phyloP scores from a whole-genome alignment of 2,329 filamentous ascomycete species.

The Microsporum audouinii region DNA sequence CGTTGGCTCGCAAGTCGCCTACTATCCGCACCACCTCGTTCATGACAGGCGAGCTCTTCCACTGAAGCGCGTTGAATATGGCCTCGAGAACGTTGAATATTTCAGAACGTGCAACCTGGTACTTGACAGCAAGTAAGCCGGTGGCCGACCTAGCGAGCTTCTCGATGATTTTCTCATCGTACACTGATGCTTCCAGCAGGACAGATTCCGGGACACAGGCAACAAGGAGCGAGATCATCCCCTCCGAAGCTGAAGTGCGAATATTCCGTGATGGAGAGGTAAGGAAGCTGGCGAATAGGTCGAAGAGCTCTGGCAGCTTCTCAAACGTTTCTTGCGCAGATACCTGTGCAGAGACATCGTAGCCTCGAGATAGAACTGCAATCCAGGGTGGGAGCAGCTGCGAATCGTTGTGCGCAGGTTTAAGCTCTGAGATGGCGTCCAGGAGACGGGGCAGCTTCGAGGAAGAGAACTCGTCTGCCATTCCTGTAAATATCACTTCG shows the following conservation, averaged over 20 bases:
- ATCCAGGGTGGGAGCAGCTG: constrained; percentile 95
- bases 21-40: constrained; percentile 63
- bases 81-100: constrained; percentile 80
- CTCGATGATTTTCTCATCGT: constrained; percentile 79
- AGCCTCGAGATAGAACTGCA: constrained; percentile 84
- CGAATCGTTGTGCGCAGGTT: constrained; percentile 84
- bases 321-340: constrained; percentile 84
- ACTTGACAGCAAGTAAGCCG: constrained; percentile 73
- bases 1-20: constrained; percentile 76
- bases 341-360: constrained; percentile 83
- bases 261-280: constrained; percentile 86
- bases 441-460: constrained; percentile 80
- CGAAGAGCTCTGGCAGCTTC: constrained; percentile 76
- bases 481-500: constrained; percentile 87
- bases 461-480: constrained; percentile 77
- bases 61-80: constrained; percentile 76
- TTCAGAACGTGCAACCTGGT: constrained; percentile 87
- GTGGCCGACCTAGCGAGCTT: constrained; percentile 62
- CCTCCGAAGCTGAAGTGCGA: constrained; percentile 85
- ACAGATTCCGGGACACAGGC: constrained; percentile 79
- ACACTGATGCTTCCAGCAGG: constrained; percentile 78
- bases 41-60: constrained; percentile 71
- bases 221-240: constrained; percentile 80
- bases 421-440: constrained; percentile 82
- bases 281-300: constrained; percentile 67